These are phyloP conservation scores for Dunaliella primolecta DNA, from an alignment of 139 green algal genomes.

Conservation along the genomic window DNA sequence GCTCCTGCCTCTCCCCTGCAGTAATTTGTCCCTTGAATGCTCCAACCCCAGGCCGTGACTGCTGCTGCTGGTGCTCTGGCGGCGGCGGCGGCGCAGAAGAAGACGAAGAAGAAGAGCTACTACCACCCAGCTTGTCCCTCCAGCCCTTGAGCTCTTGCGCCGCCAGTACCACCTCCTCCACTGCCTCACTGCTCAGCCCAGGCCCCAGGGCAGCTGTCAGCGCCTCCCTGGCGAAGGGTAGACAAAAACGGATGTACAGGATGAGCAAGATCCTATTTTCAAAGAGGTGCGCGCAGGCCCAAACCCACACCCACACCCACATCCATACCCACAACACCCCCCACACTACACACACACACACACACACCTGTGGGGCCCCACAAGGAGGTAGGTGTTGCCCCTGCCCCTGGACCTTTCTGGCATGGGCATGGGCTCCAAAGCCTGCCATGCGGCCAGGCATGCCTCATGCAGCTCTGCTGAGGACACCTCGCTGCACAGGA, in stretches of 20 bases:
- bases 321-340: too few species aligned
- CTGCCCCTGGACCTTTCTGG: conserved; percentile 30
- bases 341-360: background rate
- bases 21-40: background rate
- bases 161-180: conserved; percentile 32
- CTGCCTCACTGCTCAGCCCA: conserved; percentile 25
- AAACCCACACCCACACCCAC: too few species aligned
- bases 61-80: background rate
- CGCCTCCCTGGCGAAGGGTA: conserved; percentile 29
- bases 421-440: conserved; percentile 3
- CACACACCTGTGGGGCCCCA: conserved; percentile 29
- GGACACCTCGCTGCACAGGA: conserved; percentile 48
- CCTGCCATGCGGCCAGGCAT: conserved; percentile 33
- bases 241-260: too few species aligned
- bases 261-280: too few species aligned
- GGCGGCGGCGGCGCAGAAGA: too few species aligned
- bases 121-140: background rate
- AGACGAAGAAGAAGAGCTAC: too few species aligned
- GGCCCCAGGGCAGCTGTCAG: conserved; percentile 22
- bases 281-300: too few species aligned
- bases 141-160: conserved; percentile 7
- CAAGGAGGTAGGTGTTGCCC: conserved; percentile 6
- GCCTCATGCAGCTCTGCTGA: conserved; percentile 47
- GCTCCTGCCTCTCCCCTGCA: background rate
- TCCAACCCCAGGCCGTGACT: background rate